Evolutionary conservation across 208 protist species (phyloP), one percentile per base, ranked within the genome.

Genomic region (Trypanosoma congolense): DNA sequence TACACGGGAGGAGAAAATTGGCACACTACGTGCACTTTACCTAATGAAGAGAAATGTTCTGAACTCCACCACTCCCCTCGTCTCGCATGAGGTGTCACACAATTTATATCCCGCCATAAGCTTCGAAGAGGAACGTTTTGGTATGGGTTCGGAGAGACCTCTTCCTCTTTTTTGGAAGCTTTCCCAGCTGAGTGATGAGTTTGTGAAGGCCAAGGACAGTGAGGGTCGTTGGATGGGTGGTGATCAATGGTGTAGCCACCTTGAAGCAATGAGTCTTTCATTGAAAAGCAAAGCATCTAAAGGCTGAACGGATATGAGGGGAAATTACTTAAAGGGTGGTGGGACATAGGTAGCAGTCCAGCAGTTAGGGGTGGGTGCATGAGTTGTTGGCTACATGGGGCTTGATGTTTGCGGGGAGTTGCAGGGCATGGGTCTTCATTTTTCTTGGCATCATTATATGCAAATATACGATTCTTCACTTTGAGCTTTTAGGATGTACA

Each of bases 111-210:
- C 64, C 2, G 44, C 30, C n/a, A 48, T 90, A 42, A 53, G 48
- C 12, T 24, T 66, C 16, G 48, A 73, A 18, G 21, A 40, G 36
- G 33, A 26, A 8, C 83, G 75, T 48, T 91, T 84, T 49, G 87
- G 87, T 14, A 60, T 83, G 61, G 87, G 87, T 8, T 58, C 28
- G 4, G 16, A 44, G 25, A 77, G 87, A 5, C 55, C 73, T 1
- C 19, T 91, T 19, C 22, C 77, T 14, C 51, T 63, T 26, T 94
- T 79, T 45, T 94, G 87, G 83, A n/a, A 66, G 24, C 78, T 74
- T 61, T 68, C 63, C 19, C 50, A 84, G 49, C 71, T 91, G 33
- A 75, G 63, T 18, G 80, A 91, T 56, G 70, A 69, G 22, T 79
- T 75, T 59, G 52, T 87, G n/a, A 73, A 72, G 38, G 40, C 42